Evolutionary conservation across 148 eudicot genomes (phyloP).

Genomic region (Chenopodium suecicum): DNA sequence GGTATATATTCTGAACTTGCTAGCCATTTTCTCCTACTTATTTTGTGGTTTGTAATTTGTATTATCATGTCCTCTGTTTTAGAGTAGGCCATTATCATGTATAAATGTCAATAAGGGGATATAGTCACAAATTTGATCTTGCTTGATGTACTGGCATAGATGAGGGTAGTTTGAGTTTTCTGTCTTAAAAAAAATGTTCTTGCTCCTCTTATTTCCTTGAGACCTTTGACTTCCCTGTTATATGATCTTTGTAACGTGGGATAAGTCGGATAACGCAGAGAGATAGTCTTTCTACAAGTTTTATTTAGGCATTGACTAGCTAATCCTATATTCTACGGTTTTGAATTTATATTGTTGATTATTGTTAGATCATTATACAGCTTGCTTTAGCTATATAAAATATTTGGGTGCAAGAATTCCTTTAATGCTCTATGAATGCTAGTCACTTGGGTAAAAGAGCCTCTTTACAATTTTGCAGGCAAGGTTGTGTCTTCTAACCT

Average conservation of each 20-base stretch:
- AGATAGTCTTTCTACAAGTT: not conserved
- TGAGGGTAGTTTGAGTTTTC: not conserved
- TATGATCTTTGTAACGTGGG: not conserved
- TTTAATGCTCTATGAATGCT: not conserved
- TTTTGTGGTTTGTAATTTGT: not conserved
- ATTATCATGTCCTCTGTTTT: not conserved
- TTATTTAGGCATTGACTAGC: not conserved
- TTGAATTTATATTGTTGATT: not conserved
- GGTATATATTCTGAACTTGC: constrained; percentile 44
- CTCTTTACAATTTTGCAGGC: not conserved
- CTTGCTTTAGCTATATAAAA: not conserved
- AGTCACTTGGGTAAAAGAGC: not conserved
- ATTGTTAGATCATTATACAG: not conserved
- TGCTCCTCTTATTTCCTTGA: constrained; percentile 6
- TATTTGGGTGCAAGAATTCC: not conserved
- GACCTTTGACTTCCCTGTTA: not conserved
- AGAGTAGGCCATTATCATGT: not conserved
- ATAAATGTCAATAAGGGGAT: not conserved
- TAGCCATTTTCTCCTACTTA: not conserved
- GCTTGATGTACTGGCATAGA: not conserved
- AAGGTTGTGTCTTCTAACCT: not conserved
- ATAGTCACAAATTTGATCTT: not conserved
- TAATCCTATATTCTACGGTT: not conserved
- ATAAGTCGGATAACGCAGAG: not conserved
- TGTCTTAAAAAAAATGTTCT: not conserved